A percentile compares a stretch with the other conserved stretches of the same genome.
These are phyloP conservation scores for Dionaea muscipula DNA, from an alignment of 179 eudicot genomes.

Conservation along the genomic window DNA sequence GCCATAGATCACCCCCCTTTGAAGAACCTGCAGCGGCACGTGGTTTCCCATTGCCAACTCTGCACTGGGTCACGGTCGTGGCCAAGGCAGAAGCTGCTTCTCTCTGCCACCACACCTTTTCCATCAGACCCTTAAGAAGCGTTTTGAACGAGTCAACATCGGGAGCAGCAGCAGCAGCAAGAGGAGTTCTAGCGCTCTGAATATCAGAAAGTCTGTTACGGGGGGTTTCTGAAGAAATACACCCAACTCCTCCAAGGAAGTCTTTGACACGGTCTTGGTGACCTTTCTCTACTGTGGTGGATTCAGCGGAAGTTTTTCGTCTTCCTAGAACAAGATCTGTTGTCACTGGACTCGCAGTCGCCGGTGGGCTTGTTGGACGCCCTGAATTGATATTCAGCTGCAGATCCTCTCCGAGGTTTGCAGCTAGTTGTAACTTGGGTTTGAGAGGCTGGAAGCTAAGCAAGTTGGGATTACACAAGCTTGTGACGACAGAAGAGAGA, in stretches of 20 bases:
- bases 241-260: constrained; percentile 34
- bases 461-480: constrained; percentile 45
- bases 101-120: constrained; percentile 76
- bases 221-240: constrained; percentile 47
- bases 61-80: constrained; percentile 52
- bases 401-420: constrained; percentile 30
- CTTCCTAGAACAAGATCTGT: constrained; percentile 74
- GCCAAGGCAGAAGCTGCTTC: constrained; percentile 83
- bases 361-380: constrained; percentile 21
- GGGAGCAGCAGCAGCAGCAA: constrained; percentile 21
- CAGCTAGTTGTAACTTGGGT: constrained; percentile 36
- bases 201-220: constrained; percentile 20
- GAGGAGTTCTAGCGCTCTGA: constrained; percentile 27
- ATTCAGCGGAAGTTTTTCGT: constrained; percentile 21
- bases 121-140: constrained; percentile 70
- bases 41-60: constrained; percentile 44
- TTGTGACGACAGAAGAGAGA: constrained; percentile 37
- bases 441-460: constrained; percentile 39
- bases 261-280: constrained; percentile 28
- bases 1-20: constrained; percentile 79
- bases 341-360: constrained; percentile 51
- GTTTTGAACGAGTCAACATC: constrained; percentile 70
- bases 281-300: constrained; percentile 14
- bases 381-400: constrained; percentile 30
- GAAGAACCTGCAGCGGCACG: constrained; percentile 41